phyloP scores from a whole-genome alignment of 805 yeast species.

The Starmerella floricola region DNA sequence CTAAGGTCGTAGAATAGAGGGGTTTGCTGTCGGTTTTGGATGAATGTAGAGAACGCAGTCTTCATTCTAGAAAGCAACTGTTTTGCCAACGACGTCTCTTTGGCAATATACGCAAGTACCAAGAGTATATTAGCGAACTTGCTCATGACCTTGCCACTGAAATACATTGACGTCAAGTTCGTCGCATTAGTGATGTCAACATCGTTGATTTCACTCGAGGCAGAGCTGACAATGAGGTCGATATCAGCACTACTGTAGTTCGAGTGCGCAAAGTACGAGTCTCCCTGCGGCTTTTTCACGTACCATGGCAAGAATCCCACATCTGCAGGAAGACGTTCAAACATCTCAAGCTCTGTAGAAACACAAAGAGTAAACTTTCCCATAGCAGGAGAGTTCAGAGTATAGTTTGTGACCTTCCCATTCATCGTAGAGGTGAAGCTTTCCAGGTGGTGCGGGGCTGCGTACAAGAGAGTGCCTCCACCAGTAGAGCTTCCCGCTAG shows the following conservation, averaged over 20 bases:
- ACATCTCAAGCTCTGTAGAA: conserved; percentile 27
- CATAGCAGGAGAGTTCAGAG: conserved; percentile 39
- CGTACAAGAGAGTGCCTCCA: conserved; percentile 39
- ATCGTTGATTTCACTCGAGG: conserved; percentile 39
- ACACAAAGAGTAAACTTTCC: conserved; percentile 33
- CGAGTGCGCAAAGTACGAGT: conserved; percentile 32
- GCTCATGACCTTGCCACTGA: conserved; percentile 75
- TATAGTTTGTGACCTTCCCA: conserved; percentile 26
- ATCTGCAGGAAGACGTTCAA: conserved; percentile 33
- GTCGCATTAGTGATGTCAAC: conserved; percentile 43
- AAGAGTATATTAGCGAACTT: conserved; percentile 80
- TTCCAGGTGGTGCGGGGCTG: conserved; percentile 54
- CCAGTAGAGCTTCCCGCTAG: conserved; percentile 41
- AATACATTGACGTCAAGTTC: conserved; percentile 74
- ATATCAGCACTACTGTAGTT: conserved; percentile 32
- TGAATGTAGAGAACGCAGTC: conserved; percentile 56
- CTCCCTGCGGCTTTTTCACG: conserved; percentile 25
- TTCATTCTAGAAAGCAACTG: conserved; percentile 46
- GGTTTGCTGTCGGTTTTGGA: conserved; percentile 51
- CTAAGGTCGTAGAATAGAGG: conserved; percentile 69
- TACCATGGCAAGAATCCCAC: conserved; percentile 50
- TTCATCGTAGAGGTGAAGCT: conserved; percentile 33
- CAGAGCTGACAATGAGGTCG: conserved; percentile 35
- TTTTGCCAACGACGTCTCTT: conserved; percentile 42
- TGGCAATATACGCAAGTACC: conserved; percentile 52